These are phyloP conservation scores for Usnea hakonensis DNA, from an alignment of 495 filamentous ascomycete genomes.

Conservation along the genomic window DNA sequence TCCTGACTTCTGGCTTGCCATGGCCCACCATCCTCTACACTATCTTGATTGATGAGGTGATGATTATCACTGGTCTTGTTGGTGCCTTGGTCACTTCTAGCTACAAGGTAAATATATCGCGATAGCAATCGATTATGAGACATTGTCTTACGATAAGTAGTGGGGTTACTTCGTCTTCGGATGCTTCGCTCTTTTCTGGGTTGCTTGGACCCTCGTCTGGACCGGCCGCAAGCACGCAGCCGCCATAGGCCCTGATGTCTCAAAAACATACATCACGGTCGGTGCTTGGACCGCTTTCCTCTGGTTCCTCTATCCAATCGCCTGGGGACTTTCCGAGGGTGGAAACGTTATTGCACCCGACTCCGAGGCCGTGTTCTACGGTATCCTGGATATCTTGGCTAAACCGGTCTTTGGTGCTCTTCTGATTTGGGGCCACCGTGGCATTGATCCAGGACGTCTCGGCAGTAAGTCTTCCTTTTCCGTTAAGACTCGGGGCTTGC, in stretches of 20 bases:
- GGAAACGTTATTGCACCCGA: conserved; percentile 59
- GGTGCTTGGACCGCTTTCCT: conserved; percentile 44
- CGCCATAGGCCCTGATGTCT: conserved; percentile 42
- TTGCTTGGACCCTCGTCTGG: conserved; percentile 52
- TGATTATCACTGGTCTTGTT: conserved; percentile 56
- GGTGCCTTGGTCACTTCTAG: conserved; percentile 49
- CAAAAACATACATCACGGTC: conserved; percentile 43
- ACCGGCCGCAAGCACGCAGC: conserved; percentile 48
- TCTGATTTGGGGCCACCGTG: conserved; percentile 46
- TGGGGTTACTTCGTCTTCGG: conserved; percentile 60
- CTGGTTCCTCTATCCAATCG: conserved; percentile 60
- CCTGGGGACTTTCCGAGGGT: conserved; percentile 60
- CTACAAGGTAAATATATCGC: conserved; percentile 40
- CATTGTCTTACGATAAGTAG: conserved; percentile 8
- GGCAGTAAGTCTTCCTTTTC: conserved; percentile 30
- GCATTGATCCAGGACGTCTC: conserved; percentile 43
- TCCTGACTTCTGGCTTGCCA: conserved; percentile 56
- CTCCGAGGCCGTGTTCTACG: conserved; percentile 60
- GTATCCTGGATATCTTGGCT: conserved; percentile 54
- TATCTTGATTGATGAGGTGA: conserved; percentile 52
- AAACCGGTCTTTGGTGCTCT: conserved; percentile 50
- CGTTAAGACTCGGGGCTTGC: background rate
- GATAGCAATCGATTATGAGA: too few species aligned
- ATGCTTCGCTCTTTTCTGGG: conserved; percentile 40
- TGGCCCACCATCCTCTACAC: conserved; percentile 58